Percentiles rank a stretch among this genome's conserved stretches.
Evolutionary conservation across 306 rosid species (phyloP).

Genomic region (Inga leiocalycina): DNA sequence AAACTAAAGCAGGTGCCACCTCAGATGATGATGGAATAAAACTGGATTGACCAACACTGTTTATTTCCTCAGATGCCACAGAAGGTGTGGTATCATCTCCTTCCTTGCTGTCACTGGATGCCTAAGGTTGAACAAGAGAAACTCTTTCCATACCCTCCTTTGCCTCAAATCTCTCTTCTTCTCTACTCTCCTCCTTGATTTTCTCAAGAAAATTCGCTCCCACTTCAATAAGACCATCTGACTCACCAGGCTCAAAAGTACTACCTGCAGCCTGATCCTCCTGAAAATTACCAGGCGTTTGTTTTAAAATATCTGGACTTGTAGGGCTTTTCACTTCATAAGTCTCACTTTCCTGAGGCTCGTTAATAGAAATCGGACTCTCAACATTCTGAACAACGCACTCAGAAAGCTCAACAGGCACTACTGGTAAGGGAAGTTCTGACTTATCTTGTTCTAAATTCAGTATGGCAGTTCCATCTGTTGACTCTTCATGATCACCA

Average conservation of each 20-base stretch:
- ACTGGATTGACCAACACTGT: slow-evolving; percentile 37
- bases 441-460: slow-evolving; percentile 33
- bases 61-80: slow-evolving; percentile 38
- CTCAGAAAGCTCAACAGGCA: slow-evolving; percentile 45
- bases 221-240: slow-evolving; percentile 36
- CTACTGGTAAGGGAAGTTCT: slow-evolving; percentile 39
- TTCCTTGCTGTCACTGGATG: slow-evolving; percentile 36
- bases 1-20: slow-evolving; percentile 39
- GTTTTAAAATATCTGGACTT: slow-evolving; percentile 34
- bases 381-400: slow-evolving; percentile 35
- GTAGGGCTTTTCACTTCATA: slow-evolving; percentile 37
- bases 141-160: slow-evolving; percentile 39
- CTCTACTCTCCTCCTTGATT: slow-evolving; percentile 29
- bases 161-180: slow-evolving; percentile 36
- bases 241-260: slow-evolving; percentile 21
- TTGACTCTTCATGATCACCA: slow-evolving; percentile 30
- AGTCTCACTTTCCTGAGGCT: slow-evolving; percentile 39
- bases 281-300: slow-evolving; percentile 28
- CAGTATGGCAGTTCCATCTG: slow-evolving; percentile 36
- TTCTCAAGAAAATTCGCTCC: slow-evolving; percentile 39
- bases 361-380: slow-evolving; percentile 34
- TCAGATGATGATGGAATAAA: slow-evolving; percentile 43
- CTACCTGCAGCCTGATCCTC: slow-evolving; percentile 46
- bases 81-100: slow-evolving; percentile 22
- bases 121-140: slow-evolving; percentile 36